phyloP scores from a whole-genome alignment of 1,284 basidiomycete genomes.

The Ganoderma multipileum region DNA sequence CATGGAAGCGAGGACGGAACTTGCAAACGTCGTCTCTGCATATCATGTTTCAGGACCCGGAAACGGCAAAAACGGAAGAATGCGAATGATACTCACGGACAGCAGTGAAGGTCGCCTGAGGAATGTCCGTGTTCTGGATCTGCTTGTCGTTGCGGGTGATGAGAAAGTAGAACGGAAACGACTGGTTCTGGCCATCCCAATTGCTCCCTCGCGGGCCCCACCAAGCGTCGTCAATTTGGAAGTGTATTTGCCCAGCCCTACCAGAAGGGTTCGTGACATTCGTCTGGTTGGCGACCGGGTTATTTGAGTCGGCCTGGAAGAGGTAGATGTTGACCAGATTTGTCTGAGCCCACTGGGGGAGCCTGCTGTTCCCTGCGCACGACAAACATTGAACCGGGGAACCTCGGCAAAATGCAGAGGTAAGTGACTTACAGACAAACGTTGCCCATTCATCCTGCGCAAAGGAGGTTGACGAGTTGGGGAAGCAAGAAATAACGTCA shows the following conservation, averaged over 20 bases:
- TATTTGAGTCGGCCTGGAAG: conserved; percentile 67
- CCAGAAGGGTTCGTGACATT: conserved; percentile 56
- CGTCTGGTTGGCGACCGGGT: conserved; percentile 50
- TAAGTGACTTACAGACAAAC: conserved; percentile 72
- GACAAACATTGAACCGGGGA: conserved; percentile 10
- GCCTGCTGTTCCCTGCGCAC: conserved; percentile 56
- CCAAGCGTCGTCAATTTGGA: conserved; percentile 77
- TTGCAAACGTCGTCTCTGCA: conserved; percentile 75
- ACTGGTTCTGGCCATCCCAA: conserved; percentile 59
- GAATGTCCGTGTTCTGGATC: conserved; percentile 60
- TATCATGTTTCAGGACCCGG: conserved; percentile 1
- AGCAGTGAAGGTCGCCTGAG: conserved; percentile 76
- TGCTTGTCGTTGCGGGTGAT: conserved; percentile 60
- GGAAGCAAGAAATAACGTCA: conserved; percentile 75
- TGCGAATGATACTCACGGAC: conserved; percentile 64
- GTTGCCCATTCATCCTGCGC: conserved; percentile 73
- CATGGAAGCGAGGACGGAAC: conserved; percentile 63
- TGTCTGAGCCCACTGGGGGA: conserved; percentile 51
- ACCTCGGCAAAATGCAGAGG: conserved; percentile 14
- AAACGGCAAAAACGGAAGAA: not conserved
- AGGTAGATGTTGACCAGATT: conserved; percentile 73
- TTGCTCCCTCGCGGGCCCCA: conserved; percentile 61
- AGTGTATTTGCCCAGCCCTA: conserved; percentile 58
- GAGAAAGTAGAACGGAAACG: conserved; percentile 77
- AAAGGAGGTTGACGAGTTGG: conserved; percentile 55